Conservation (phyloP, 1,284 basidiomycete species). For the Trichosporon coremiiforme region DNA sequence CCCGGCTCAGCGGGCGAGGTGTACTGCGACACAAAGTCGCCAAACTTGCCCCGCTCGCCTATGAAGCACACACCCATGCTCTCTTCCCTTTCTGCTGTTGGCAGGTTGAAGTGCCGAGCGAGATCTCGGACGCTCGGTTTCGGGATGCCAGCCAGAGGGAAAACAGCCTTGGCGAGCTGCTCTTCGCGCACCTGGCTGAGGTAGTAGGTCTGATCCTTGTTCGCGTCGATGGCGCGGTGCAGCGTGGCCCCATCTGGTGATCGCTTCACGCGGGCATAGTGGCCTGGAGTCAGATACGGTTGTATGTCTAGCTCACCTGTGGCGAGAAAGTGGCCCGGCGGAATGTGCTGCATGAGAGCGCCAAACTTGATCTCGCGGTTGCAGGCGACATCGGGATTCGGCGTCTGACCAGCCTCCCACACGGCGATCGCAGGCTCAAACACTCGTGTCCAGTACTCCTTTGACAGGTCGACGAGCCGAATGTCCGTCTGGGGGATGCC, state of each 20-base stretch:
- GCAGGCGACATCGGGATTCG: constrained; percentile 93
- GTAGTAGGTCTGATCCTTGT: constrained; percentile 94
- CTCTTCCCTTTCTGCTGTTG: constrained; percentile 77
- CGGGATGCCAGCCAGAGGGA: constrained; percentile 70
- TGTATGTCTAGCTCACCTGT: constrained; percentile 67
- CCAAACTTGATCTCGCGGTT: constrained; percentile 95
- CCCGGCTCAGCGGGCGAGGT: constrained; percentile 66
- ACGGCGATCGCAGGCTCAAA: constrained; percentile 77
- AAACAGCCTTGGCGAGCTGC: constrained; percentile 67
- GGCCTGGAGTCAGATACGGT: constrained; percentile 61
- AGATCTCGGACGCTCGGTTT: constrained; percentile 75
- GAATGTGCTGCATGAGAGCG: constrained; percentile 70
- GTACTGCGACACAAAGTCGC: constrained; percentile 76
- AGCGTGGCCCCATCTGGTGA: constrained; percentile 62
- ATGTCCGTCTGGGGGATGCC: constrained; percentile 67
- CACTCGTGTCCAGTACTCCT: constrained; percentile 84
- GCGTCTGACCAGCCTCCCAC: constrained; percentile 78
- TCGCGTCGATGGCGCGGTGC: constrained; percentile 65
- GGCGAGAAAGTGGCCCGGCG: constrained; percentile 66
- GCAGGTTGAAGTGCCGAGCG: constrained; percentile 68
- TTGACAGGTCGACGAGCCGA: constrained; percentile 70
- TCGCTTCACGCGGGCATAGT: constrained; percentile 79
- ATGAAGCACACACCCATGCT: constrained; percentile 99
- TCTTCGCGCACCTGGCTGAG: constrained; percentile 73
- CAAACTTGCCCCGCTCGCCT: constrained; percentile 75